phyloP scores from a whole-genome alignment of 2,329 filamentous ascomycete species.

The Fusarium sp. region DNA sequence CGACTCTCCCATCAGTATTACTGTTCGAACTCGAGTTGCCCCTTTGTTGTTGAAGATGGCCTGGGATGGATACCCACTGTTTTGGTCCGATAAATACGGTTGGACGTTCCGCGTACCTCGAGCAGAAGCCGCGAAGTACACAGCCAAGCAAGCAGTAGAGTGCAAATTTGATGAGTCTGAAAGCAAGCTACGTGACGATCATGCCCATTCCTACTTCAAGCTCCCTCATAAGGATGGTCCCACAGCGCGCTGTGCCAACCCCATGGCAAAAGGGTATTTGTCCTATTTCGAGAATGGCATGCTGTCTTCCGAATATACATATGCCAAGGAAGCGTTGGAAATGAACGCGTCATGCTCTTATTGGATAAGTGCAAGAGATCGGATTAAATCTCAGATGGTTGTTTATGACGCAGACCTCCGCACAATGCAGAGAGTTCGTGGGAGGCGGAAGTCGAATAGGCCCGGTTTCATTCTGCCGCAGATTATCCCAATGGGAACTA shows the following conservation, averaged over 20 bases:
- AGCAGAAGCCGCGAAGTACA: slow-evolving; percentile 72
- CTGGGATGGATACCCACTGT: slow-evolving; percentile 89
- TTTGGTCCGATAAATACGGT: slow-evolving; percentile 93
- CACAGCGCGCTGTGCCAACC: slow-evolving; percentile 82
- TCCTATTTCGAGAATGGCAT: slow-evolving; percentile 91
- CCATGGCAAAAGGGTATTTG: slow-evolving; percentile 91
- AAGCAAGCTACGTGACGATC: slow-evolving; percentile 72
- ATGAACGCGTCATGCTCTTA: slow-evolving; percentile 99
- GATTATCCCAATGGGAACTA: slow-evolving; percentile 97
- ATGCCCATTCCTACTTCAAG: slow-evolving; percentile 81
- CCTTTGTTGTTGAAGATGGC: slow-evolving; percentile 84
- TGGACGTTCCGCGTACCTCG: slow-evolving; percentile 88
- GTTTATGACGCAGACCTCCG: slow-evolving; percentile 78
- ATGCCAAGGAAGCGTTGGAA: slow-evolving; percentile 93
- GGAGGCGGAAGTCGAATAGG: slow-evolving; percentile 34
- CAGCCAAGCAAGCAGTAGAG: slow-evolving; percentile 75
- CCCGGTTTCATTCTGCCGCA: slow-evolving; percentile 90
- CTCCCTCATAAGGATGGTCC: slow-evolving; percentile 97
- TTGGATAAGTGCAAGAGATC: slow-evolving; percentile 95
- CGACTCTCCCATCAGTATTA: slow-evolving; percentile 77
- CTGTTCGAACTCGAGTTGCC: slow-evolving; percentile 87
- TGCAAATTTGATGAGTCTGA: slow-evolving; percentile 86
- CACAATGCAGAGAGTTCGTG: slow-evolving; percentile 6
- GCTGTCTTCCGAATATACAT: slow-evolving; percentile 85
- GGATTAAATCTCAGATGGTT: slow-evolving; percentile 95